Conservation (phyloP, 2,329 filamentous ascomycete species). For the Chrysoporthe cubensis region DNA sequence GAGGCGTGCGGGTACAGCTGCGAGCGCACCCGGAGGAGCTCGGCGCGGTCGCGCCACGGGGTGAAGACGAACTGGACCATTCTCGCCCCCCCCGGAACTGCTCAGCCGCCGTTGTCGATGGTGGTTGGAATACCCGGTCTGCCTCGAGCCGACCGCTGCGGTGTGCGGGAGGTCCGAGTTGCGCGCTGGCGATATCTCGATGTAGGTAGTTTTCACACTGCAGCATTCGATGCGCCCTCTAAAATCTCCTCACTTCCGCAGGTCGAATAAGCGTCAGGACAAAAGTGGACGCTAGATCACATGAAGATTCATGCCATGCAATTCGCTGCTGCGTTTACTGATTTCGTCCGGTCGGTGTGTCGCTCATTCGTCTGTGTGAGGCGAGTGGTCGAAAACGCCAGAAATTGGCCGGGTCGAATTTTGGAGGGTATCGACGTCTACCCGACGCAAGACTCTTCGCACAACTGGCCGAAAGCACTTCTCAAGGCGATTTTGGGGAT, state of each 20-base stretch:
- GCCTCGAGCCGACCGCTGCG: too few species aligned
- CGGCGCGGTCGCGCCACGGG: slow-evolving; percentile 69
- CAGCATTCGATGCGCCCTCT: too few species aligned
- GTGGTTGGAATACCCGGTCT: not conserved
- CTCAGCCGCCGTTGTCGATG: not conserved
- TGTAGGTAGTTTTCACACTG: too few species aligned
- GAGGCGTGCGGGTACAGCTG: slow-evolving; percentile 61
- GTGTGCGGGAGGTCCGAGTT: too few species aligned
- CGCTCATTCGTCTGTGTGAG: not conserved
- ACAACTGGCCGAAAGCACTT: too few species aligned
- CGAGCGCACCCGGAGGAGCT: slow-evolving; percentile 67
- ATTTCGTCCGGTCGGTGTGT: not conserved
- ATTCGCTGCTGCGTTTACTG: not conserved
- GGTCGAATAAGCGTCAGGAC: not conserved
- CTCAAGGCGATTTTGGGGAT: too few species aligned
- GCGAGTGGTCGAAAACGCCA: not conserved
- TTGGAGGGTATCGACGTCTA: not conserved
- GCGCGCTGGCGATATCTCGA: too few species aligned
- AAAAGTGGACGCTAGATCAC: not conserved
- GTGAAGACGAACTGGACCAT: slow-evolving; percentile 77
- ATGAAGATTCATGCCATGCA: too few species aligned
- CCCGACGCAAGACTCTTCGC: not conserved
- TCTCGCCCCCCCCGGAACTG: slow-evolving; percentile 26
- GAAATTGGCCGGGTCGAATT: not conserved
- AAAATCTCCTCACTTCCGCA: too few species aligned